Conservation (phyloP, 768 basidiomycete genomes). For the Lactarius trivialis region DNA sequence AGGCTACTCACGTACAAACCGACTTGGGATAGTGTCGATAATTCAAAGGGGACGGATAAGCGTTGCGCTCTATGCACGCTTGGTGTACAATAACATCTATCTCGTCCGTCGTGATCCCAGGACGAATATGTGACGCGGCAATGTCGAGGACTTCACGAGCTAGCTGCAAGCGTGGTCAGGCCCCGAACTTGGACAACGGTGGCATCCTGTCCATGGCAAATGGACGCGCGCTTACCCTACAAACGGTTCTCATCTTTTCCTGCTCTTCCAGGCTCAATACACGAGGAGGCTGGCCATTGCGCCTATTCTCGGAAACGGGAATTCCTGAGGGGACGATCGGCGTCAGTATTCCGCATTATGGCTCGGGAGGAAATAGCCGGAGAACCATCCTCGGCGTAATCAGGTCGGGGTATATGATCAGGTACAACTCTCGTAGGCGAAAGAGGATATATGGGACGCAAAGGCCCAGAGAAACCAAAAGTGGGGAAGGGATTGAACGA, state of each 20-base stretch:
- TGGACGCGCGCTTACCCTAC: constrained; percentile 47
- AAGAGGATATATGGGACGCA: constrained; percentile 86
- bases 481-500: constrained; percentile 75
- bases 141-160: constrained; percentile 90
- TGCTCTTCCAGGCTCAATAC: constrained; percentile 70
- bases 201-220: not conserved
- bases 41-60: constrained; percentile 91
- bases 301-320: constrained; percentile 53
- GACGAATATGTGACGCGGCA: constrained; percentile 75
- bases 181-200: constrained; percentile 12
- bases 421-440: constrained; percentile 73
- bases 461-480: constrained; percentile 69
- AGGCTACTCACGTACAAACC: constrained; percentile 76
- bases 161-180: constrained; percentile 43
- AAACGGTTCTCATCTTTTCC: constrained; percentile 82
- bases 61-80: constrained; percentile 80
- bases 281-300: constrained; percentile 53
- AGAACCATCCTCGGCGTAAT: constrained; percentile 74
- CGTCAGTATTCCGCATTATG: constrained; percentile 5
- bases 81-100: constrained; percentile 91
- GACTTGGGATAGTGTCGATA: constrained; percentile 93
- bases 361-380: not conserved
- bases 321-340: constrained; percentile 38
- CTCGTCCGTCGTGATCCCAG: constrained; percentile 95
- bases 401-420: constrained; percentile 77